Base-by-base conservation (phyloP, 148 eudicot species). In the Agrostemma githago region DNA sequence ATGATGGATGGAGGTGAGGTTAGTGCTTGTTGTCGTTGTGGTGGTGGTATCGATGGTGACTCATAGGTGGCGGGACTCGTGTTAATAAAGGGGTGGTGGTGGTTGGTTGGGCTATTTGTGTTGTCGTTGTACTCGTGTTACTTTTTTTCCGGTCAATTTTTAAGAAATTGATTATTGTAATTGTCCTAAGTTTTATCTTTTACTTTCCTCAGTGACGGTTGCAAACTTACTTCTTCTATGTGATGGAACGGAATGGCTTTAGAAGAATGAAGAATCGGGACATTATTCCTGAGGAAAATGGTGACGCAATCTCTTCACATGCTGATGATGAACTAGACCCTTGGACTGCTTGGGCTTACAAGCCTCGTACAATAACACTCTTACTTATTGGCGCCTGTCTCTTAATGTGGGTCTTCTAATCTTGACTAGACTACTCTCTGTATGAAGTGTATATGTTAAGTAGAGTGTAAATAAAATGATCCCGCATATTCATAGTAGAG, bases 291-390 rank as follows among this genome's bases (percentile, higher is more conserved):
- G 84, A 79, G 56, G 84, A 76, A 83, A 92, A 95, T 85, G 96
- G 93, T 43, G 87, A 78, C 66, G 74, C 68, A 39, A 77, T 81
- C 66, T 73, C 84, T 79, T 79, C 78, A 75, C 68, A 42, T 67
- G 73, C 59, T 68, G 92, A 83, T 62, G 93, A 89, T 73, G 97
- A 95, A 70, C 82, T 88, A 79, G 99, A 95, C 75, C 99, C 99
- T 14, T 95, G 99, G 99, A 95, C 99, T 40, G 94, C 97, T 62
- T 95, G 97, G 99, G 97, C 97, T 51, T 92, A 92, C 81, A 92
- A 79, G 81, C 99, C 99, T 78, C 99, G 86, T 42, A 92, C 99
- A 19, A 86, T 95, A 38, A 82, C 99, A 21, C 78, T 92, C 72
- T 84, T 95, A 76, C 87, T 95, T 71, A 79, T 92, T 81, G 99